These are phyloP conservation scores for Davidsoniella eucalypti DNA, from an alignment of 2,329 filamentous ascomycete species.

Conservation along the genomic window DNA sequence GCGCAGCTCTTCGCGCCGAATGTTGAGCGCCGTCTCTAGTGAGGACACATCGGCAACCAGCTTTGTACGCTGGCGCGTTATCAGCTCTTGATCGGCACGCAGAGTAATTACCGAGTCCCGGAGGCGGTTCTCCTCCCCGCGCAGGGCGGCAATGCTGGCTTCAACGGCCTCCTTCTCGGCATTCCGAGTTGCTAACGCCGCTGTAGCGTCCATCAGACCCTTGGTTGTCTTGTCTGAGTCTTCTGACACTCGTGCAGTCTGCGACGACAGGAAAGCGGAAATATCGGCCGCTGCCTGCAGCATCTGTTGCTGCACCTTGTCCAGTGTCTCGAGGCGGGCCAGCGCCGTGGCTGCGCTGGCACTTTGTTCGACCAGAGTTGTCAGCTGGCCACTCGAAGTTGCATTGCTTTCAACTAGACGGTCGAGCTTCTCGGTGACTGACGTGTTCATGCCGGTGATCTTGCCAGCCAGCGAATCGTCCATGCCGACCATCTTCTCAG, in stretches of 20 bases:
- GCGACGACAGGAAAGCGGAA: constrained; percentile 60
- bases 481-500: constrained; percentile 11
- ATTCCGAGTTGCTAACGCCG: constrained; percentile 63
- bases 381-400: constrained; percentile 17
- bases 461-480: constrained; percentile 9
- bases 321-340: constrained; percentile 62
- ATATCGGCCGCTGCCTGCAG: constrained; percentile 71
- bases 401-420: constrained; percentile 20
- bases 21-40: constrained; percentile 73
- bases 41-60: constrained; percentile 76
- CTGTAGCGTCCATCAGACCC: constrained; percentile 60
- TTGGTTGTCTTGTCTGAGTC: constrained; percentile 66
- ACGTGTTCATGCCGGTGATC: constrained; percentile 2
- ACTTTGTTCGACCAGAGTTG: constrained; percentile 36
- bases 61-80: constrained; percentile 62
- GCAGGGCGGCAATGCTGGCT: constrained; percentile 33
- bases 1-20: constrained; percentile 79
- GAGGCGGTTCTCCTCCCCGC: constrained; percentile 36
- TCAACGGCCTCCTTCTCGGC: constrained; percentile 48
- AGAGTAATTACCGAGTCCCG: constrained; percentile 40
- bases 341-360: constrained; percentile 51
- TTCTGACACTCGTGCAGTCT: constrained; percentile 57
- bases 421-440: constrained; percentile 32
- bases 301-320: constrained; percentile 58
- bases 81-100: constrained; percentile 53